These are phyloP conservation scores for Luffa acutangula DNA, from an alignment of 306 rosid genomes.

Conservation along the genomic window DNA sequence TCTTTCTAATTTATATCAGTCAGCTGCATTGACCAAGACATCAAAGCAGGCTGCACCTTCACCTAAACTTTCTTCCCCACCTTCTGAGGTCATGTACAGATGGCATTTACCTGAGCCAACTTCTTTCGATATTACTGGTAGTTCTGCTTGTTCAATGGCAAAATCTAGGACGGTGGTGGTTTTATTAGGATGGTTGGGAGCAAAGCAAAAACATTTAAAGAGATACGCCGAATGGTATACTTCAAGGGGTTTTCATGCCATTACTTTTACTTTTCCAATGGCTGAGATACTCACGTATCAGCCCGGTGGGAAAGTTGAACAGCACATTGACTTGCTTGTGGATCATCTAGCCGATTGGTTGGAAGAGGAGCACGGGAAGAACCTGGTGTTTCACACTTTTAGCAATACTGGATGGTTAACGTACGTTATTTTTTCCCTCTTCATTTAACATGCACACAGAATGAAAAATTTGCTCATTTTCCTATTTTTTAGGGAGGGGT, in stretches of 20 bases:
- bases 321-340: constrained; percentile 65
- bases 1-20: constrained; percentile 39
- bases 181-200: constrained; percentile 94
- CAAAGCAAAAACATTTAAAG: constrained; percentile 84
- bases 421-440: constrained; percentile 32
- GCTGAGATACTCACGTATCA: constrained; percentile 59
- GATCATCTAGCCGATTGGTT: constrained; percentile 85
- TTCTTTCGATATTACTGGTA: constrained; percentile 27
- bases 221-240: constrained; percentile 93
- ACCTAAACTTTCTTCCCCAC: constrained; percentile 15
- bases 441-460: neutral
- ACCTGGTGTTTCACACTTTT: constrained; percentile 83
- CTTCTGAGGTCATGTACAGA: constrained; percentile 57
- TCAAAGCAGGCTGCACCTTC: constrained; percentile 23
- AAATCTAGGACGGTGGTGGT: constrained; percentile 84
- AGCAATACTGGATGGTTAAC: constrained; percentile 99
- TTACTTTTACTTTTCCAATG: constrained; percentile 93
- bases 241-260: constrained; percentile 76
- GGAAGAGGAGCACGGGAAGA: constrained; percentile 79
- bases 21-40: constrained; percentile 45
- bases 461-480: neutral
- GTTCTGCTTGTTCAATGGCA: constrained; percentile 31
- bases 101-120: constrained; percentile 87
- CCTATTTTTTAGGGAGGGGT: neutral
- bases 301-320: constrained; percentile 75